A percentile compares a stretch with the other conserved stretches of the same genome.
Evolutionary conservation across 2,329 filamentous ascomycete species (phyloP).

Genomic region (Colletotrichum salicis): DNA sequence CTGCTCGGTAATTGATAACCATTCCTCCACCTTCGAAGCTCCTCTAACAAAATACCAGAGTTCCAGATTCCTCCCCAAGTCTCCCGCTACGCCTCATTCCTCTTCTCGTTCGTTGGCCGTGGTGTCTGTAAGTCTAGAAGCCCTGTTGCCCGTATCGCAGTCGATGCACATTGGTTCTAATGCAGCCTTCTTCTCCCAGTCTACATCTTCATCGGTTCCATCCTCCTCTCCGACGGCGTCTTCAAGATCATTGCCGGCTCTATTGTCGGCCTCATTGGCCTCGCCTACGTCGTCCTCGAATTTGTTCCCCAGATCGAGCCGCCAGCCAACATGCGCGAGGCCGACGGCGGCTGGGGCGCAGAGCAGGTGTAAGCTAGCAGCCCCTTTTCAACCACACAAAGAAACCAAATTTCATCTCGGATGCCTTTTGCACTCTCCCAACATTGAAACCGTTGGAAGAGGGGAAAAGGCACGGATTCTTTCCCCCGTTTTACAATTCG

Average conservation of each 20-base stretch:
- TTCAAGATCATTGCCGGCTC: constrained; percentile 81
- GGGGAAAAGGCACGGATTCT: constrained; percentile 18
- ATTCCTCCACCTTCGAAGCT: background rate
- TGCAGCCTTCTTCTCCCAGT: constrained; percentile 62
- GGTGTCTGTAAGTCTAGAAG: constrained; percentile 80
- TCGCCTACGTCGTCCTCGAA: constrained; percentile 81
- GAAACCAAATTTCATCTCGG: constrained; percentile 24
- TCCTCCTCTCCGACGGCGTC: constrained; percentile 76
- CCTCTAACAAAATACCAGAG: constrained; percentile 59
- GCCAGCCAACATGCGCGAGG: constrained; percentile 83
- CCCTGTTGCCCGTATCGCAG: background rate
- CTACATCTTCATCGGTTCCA: constrained; percentile 93
- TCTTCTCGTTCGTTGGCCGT: constrained; percentile 96
- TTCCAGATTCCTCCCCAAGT: constrained; percentile 96
- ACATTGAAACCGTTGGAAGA: constrained; percentile 12
- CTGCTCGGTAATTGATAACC: constrained; percentile 64
- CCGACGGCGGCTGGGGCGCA: constrained; percentile 79
- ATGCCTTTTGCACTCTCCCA: constrained; percentile 7
- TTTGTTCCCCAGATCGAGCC: constrained; percentile 83
- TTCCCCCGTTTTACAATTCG: constrained; percentile 8
- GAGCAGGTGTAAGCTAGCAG: constrained; percentile 72
- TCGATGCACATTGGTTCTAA: background rate
- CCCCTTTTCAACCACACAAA: constrained; percentile 33
- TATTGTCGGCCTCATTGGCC: constrained; percentile 80
- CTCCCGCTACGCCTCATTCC: constrained; percentile 93